A percentile compares a stretch with the other conserved stretches of the same genome.
Conservation (phyloP, 257 asterid species). For the Schizonepeta tenuifolia region DNA sequence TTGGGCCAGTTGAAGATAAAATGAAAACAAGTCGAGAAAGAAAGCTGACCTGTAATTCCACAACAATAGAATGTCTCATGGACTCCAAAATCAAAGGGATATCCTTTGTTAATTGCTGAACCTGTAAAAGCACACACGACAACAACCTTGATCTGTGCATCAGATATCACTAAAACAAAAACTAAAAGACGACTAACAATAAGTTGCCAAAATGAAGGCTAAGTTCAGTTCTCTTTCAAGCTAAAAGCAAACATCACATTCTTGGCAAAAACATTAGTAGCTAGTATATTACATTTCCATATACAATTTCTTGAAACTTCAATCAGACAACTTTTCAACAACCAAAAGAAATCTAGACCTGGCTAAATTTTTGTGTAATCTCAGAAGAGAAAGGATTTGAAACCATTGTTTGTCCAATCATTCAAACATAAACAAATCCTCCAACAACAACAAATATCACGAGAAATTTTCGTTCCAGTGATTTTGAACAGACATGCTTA, state of each 20-base stretch:
- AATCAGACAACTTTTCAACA: background rate
- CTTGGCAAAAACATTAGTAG: too few relatives aligned
- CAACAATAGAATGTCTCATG: constrained; percentile 55
- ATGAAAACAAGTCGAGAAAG: background rate
- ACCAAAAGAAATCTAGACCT: background rate
- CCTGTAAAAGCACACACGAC: constrained; percentile 56
- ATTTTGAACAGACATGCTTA: constrained; percentile 2
- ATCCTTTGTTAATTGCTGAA: constrained; percentile 59
- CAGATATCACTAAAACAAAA: constrained; percentile 15
- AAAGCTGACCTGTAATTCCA: constrained; percentile 73
- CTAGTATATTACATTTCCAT: background rate
- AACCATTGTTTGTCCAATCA: background rate
- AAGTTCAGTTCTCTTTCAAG: background rate
- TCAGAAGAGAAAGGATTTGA: background rate
- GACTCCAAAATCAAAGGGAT: constrained; percentile 68
- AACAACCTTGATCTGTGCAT: constrained; percentile 41
- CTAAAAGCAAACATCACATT: too few relatives aligned
- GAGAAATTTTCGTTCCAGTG: background rate
- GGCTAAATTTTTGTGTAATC: background rate
- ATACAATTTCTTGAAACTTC: background rate
- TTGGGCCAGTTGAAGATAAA: background rate
- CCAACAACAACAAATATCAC: background rate
- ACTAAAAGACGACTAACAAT: background rate
- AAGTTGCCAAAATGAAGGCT: background rate
- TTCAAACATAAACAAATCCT: background rate